A percentile compares a stretch with the other conserved stretches of the same genome.
These are phyloP conservation scores for Cucurbita pepo DNA, from an alignment of 306 rosid species.

Conservation along the genomic window DNA sequence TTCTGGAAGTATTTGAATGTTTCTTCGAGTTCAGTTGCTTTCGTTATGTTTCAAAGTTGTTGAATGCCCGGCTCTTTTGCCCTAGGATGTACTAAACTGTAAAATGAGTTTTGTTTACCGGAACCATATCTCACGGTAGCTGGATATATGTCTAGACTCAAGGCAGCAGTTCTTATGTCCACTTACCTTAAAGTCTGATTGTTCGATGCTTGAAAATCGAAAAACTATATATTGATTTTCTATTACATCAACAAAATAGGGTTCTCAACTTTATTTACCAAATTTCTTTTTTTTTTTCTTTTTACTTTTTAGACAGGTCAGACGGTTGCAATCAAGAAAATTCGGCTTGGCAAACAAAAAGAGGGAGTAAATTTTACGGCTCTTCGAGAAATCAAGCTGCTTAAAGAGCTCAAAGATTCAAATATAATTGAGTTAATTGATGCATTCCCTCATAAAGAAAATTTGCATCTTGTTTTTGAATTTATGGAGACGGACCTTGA, in stretches of 20 bases:
- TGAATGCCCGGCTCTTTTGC: neutral
- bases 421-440: constrained; percentile 79
- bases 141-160: neutral
- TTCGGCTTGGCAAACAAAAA: constrained; percentile 90
- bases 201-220: neutral
- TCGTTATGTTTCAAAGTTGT: no score
- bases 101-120: neutral
- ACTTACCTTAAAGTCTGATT: neutral
- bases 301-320: constrained; percentile 58
- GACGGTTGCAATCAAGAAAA: constrained; percentile 86
- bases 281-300: neutral
- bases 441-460: constrained; percentile 81
- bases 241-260: neutral
- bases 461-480: constrained; percentile 91
- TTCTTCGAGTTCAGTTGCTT: neutral
- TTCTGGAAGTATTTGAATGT: neutral
- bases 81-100: neutral
- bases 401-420: constrained; percentile 75
- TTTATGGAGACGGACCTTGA: constrained; percentile 98
- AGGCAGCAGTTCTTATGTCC: neutral
- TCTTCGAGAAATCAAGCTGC: constrained; percentile 75
- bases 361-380: constrained; percentile 95
- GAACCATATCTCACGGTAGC: neutral
- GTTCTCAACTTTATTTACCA: neutral
- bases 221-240: neutral